These are phyloP conservation scores for Mrakia hoshinonis DNA, from an alignment of 768 basidiomycete genomes.

Conservation along the genomic window DNA sequence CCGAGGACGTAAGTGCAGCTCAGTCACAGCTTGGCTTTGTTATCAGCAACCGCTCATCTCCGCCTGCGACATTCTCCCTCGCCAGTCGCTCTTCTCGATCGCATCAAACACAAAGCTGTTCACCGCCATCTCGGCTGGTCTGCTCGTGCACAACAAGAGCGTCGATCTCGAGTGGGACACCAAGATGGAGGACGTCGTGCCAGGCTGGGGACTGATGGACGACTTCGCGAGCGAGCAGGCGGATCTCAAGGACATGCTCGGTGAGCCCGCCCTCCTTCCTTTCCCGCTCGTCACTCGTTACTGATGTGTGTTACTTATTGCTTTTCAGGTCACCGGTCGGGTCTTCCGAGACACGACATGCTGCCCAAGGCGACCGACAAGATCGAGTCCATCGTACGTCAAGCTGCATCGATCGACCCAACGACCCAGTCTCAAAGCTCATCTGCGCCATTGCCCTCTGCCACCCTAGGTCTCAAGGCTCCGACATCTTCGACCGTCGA, in stretches of 20 bases:
- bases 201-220: slow-evolving; percentile 35
- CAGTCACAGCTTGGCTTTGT: not conserved
- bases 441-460: too few species aligned
- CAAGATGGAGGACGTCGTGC: slow-evolving; percentile 36
- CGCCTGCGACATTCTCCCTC: not conserved
- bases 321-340: slow-evolving; percentile 36
- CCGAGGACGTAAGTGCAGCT: slow-evolving; percentile 15
- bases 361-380: not conserved
- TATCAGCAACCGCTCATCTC: not conserved
- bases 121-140: slow-evolving; percentile 32
- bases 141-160: slow-evolving; percentile 34
- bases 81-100: slow-evolving; percentile 34
- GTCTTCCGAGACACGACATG: slow-evolving; percentile 35
- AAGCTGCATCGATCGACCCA: too few species aligned
- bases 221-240: slow-evolving; percentile 32
- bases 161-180: slow-evolving; percentile 32
- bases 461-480: slow-evolving; percentile 21
- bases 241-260: slow-evolving; percentile 33
- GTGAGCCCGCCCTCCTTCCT: slow-evolving; percentile 29
- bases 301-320: too few species aligned
- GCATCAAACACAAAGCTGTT: slow-evolving; percentile 40
- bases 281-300: not conserved
- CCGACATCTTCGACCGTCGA: slow-evolving; percentile 33
- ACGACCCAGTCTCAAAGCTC: too few species aligned
- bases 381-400: not conserved